phyloP scores from a whole-genome alignment of 2,329 filamentous ascomycete genomes.

The Penicillium paneum region DNA sequence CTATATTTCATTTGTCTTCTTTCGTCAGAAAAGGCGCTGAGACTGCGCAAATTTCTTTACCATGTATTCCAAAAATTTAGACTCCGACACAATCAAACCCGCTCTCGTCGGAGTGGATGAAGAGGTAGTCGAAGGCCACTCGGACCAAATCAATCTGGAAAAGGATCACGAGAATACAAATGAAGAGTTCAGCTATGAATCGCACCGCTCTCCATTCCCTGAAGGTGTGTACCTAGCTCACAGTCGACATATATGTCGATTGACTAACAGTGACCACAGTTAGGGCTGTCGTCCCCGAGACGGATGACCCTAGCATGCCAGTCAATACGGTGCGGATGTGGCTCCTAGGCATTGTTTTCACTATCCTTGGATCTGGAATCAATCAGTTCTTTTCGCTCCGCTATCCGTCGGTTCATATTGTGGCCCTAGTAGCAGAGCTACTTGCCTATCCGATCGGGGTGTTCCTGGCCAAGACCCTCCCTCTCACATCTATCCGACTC shows the following conservation, averaged over 20 bases:
- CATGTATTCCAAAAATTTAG: not conserved
- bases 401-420: constrained; percentile 48
- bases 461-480: constrained; percentile 39
- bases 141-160: not conserved
- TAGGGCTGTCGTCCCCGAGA: constrained; percentile 29
- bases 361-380: constrained; percentile 47
- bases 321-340: constrained; percentile 39
- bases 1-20: no score
- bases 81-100: not conserved
- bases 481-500: constrained; percentile 30
- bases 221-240: constrained; percentile 14
- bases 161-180: constrained; percentile 9
- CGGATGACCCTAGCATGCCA: constrained; percentile 27
- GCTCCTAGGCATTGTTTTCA: constrained; percentile 43
- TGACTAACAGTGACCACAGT: constrained; percentile 10
- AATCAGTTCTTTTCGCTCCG: constrained; percentile 50
- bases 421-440: constrained; percentile 47
- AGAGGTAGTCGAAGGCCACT: not conserved
- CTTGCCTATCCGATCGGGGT: constrained; percentile 46
- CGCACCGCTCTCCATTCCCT: constrained; percentile 26
- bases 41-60: not conserved
- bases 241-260: not conserved
- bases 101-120: not conserved
- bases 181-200: constrained; percentile 25
- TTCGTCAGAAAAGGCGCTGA: not conserved